Evolutionary conservation across 805 yeast genomes (phyloP).

Genomic region (Wickerhamiella brachini): DNA sequence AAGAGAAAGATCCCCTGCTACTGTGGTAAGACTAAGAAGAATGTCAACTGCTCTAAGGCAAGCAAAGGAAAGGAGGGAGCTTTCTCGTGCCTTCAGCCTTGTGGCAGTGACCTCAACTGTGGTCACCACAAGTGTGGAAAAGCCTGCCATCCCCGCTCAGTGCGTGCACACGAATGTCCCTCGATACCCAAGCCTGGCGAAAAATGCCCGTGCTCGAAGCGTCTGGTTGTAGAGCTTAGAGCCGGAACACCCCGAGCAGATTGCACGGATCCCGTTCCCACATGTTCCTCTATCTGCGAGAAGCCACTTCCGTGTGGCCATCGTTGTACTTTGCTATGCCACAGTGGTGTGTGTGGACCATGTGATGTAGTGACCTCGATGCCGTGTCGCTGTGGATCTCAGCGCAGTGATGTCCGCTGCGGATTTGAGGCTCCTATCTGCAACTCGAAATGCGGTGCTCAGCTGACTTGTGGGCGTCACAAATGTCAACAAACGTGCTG

Average conservation of each 20-base stretch:
- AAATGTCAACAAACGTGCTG: slow-evolving; percentile 9
- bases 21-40: slow-evolving; percentile 8
- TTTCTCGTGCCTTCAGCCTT: slow-evolving; percentile 7
- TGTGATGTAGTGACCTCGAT: slow-evolving; percentile 1
- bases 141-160: slow-evolving; percentile 6
- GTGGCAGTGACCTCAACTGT: slow-evolving; percentile 7
- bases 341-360: slow-evolving; percentile 7
- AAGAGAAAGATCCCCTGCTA: slow-evolving; percentile 27
- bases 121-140: slow-evolving; percentile 9
- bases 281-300: slow-evolving; percentile 9
- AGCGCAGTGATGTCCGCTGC: neutral
- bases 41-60: slow-evolving; percentile 1
- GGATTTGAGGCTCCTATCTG: slow-evolving; percentile 3
- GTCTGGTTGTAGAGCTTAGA: neutral
- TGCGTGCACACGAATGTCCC: slow-evolving; percentile 8
- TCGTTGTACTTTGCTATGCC: slow-evolving; percentile 7
- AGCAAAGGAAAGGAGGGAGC: neutral
- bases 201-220: slow-evolving; percentile 16
- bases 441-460: slow-evolving; percentile 3
- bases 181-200: slow-evolving; percentile 9
- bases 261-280: slow-evolving; percentile 10
- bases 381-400: slow-evolving; percentile 7
- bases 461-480: slow-evolving; percentile 10
- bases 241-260: neutral
- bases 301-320: slow-evolving; percentile 10